These are phyloP conservation scores for Coccomyxa sp. DNA, from an alignment of 139 green algal genomes.

Conservation along the genomic window DNA sequence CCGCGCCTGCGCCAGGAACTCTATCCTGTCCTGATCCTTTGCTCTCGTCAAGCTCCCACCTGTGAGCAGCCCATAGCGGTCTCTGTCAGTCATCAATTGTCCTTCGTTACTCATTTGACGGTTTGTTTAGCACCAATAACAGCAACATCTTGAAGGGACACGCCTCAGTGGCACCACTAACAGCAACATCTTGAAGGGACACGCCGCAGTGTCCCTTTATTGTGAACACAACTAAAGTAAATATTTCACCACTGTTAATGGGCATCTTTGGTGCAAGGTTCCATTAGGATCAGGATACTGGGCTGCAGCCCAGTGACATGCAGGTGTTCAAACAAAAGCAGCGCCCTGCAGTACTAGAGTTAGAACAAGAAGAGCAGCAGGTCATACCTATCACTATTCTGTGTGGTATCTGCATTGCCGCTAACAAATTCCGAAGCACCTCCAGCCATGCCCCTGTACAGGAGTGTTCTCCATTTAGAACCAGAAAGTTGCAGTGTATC, in stretches of 20 bases:
- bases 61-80: not conserved
- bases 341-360: too few relatives aligned
- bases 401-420: slow-evolving; percentile 5
- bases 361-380: not conserved
- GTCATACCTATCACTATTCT: slow-evolving; percentile 14
- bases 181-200: too few relatives aligned
- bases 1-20: slow-evolving; percentile 37
- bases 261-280: not conserved
- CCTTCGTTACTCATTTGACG: too few relatives aligned
- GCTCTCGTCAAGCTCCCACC: slow-evolving; percentile 7
- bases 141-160: too few relatives aligned
- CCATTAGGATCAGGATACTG: not conserved
- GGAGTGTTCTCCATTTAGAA: too few relatives aligned
- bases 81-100: not conserved
- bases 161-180: too few relatives aligned
- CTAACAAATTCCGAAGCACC: slow-evolving; percentile 25
- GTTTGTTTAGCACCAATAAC: too few relatives aligned
- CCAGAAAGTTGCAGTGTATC: too few relatives aligned
- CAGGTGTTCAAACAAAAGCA: not conserved
- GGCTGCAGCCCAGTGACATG: not conserved
- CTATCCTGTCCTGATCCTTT: slow-evolving; percentile 33
- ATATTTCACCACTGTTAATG: not conserved
- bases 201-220: too few relatives aligned
- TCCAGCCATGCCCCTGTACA: slow-evolving; percentile 32
- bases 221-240: too few relatives aligned